Conservation (phyloP, 192 early-diverging fungal genomes). For the Gigaspora rosea region DNA sequence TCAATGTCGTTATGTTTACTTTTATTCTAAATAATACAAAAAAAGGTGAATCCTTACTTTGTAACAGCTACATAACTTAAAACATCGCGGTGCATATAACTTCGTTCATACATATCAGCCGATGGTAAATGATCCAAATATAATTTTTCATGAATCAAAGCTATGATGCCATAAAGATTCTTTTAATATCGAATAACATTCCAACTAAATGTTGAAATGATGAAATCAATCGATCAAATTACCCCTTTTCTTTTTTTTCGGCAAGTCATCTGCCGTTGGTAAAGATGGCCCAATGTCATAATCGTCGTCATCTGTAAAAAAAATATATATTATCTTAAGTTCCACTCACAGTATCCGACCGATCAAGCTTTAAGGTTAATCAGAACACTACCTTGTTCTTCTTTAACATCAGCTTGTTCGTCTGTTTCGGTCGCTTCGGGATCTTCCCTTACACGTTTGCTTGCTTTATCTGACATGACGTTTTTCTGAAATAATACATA, state of each 20-base stretch:
- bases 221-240: background rate
- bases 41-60: slow-evolving; percentile 43
- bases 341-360: too few relatives aligned
- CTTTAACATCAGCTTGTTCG: too few relatives aligned
- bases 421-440: too few relatives aligned
- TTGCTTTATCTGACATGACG: too few relatives aligned
- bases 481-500: too few relatives aligned
- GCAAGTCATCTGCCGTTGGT: slow-evolving; percentile 27
- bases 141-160: slow-evolving; percentile 68
- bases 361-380: too few relatives aligned
- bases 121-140: slow-evolving; percentile 83
- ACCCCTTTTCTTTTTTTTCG: slow-evolving; percentile 42
- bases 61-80: slow-evolving; percentile 80
- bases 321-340: too few relatives aligned
- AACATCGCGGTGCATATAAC: slow-evolving; percentile 94
- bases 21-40: background rate
- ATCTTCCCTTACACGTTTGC: too few relatives aligned
- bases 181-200: background rate
- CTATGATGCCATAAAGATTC: slow-evolving; percentile 29
- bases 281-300: slow-evolving; percentile 44
- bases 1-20: background rate
- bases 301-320: slow-evolving; percentile 11
- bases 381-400: too few relatives aligned
- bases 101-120: slow-evolving; percentile 89
- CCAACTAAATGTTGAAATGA: background rate